Evolutionary conservation across 495 filamentous ascomycete species (phyloP), one percentile per base, ranked within the genome.

Genomic region (Bryoglossum gracile): DNA sequence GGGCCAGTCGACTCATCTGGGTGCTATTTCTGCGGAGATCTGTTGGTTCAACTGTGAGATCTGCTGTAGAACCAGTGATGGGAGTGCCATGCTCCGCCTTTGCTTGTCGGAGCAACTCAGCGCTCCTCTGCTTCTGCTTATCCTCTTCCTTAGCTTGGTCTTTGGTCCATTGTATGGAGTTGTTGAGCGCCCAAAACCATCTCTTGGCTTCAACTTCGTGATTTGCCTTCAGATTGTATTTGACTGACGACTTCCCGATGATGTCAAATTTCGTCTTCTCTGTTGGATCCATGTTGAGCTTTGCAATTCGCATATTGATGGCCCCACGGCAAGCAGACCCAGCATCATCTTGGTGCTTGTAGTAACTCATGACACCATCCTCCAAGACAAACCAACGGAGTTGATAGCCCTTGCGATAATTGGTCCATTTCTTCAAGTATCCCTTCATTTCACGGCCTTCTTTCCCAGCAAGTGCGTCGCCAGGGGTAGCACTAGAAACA

Each of bases 361-460:
- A 98, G 65, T 98, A 98, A 63, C 92, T 97, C 55, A 98, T 65
- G 14, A 98, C 94, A 13, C 92, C 92, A 61, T 97, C 94, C 58
- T 98, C 92, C 18, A 98, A 75, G 0, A 97, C 94, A 65, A 98
- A 98, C 89, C 91, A 98, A 39, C 92, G 77, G 43, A 98, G 68
- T 68, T 98, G 95, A 68, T 92, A 97, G 3, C 92, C 92, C 59
- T 81, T 87, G 8, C 90, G 88, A 63, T 98, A 98, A 58, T 98
- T 98, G 17, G 92, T 97, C 92, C 92, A 98, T 61, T 98, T 98
- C 65, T 95, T 95, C 48, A 98, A 70, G 63, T 97, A 98, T 8
- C 92, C 92, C 67, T 90, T 95, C 88, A 97, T 96, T 64, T 97
- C 92, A 36, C 89, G 79, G 8, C 83, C 81, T 51, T 98, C 92